Evolutionary conservation across 2,329 filamentous ascomycete genomes (phyloP).

Genomic region (Cordyceps farinosa): DNA sequence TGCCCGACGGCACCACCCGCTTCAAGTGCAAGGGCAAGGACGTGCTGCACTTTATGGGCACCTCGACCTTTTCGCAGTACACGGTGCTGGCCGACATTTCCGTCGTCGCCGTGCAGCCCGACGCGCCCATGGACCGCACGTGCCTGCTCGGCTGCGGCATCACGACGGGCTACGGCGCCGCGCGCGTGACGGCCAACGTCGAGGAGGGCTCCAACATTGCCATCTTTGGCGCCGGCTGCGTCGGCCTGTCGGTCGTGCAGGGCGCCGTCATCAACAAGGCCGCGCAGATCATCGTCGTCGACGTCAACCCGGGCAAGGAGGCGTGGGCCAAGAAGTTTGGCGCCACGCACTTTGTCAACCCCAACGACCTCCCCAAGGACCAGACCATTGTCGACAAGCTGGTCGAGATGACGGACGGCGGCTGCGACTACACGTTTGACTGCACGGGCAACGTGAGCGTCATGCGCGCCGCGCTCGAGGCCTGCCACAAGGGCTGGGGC

Average conservation of each 20-base stretch:
- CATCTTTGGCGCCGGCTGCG: constrained; percentile 92
- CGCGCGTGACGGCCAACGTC: constrained; percentile 86
- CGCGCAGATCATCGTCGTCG: constrained; percentile 68
- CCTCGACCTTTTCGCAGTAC: constrained; percentile 97
- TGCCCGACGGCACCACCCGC: constrained; percentile 94
- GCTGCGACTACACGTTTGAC: constrained; percentile 98
- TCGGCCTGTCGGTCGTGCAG: constrained; percentile 92
- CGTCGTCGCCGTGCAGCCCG: constrained; percentile 84
- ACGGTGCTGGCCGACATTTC: constrained; percentile 98
- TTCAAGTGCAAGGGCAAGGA: constrained; percentile 95
- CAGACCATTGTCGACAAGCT: constrained; percentile 89
- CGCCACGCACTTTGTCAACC: constrained; percentile 96
- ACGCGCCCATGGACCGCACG: constrained; percentile 92
- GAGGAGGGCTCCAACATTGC: constrained; percentile 88
- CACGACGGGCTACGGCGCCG: constrained; percentile 96
- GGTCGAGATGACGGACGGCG: constrained; percentile 95
- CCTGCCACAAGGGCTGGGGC: constrained; percentile 99
- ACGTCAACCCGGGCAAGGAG: constrained; percentile 85
- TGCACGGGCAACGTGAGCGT: constrained; percentile 96
- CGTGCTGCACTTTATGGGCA: constrained; percentile 98
- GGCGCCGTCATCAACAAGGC: constrained; percentile 84
- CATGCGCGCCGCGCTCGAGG: constrained; percentile 92
- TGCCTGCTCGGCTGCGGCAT: constrained; percentile 97
- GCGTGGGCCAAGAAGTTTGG: constrained; percentile 92
- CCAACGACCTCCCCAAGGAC: constrained; percentile 63